These are phyloP conservation scores for Xylariales sp. DNA, from an alignment of 2,329 filamentous ascomycete genomes.

Conservation along the genomic window DNA sequence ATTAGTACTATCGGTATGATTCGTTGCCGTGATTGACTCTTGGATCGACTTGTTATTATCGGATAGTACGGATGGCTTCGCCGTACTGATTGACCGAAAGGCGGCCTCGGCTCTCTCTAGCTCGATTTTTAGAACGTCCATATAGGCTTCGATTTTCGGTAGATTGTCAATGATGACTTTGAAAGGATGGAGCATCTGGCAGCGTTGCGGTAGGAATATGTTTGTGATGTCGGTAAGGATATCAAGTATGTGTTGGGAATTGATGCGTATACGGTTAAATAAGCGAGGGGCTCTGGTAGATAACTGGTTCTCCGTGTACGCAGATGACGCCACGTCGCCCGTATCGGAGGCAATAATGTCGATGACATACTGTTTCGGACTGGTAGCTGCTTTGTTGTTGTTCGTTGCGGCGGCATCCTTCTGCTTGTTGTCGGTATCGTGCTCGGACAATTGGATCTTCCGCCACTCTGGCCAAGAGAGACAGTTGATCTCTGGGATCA, in stretches of 20 bases:
- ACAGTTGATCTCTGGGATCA: slow-evolving; percentile 23
- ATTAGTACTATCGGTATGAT: background rate
- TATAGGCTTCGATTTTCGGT: slow-evolving; percentile 12
- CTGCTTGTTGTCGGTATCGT: slow-evolving; percentile 16
- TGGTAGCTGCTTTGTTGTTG: slow-evolving; percentile 7
- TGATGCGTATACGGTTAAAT: slow-evolving; percentile 32
- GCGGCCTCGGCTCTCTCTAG: background rate
- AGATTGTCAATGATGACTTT: slow-evolving; percentile 35
- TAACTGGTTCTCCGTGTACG: slow-evolving; percentile 14
- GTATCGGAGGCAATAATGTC: slow-evolving; percentile 9
- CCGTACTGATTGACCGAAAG: background rate
- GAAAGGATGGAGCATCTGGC: slow-evolving; percentile 34
- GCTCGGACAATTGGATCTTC: slow-evolving; percentile 27
- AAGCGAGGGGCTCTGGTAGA: slow-evolving; percentile 12
- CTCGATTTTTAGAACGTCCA: slow-evolving; percentile 19
- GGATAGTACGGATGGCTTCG: background rate
- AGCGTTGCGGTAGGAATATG: slow-evolving; percentile 21
- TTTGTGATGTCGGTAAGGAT: slow-evolving; percentile 21
- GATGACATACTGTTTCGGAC: slow-evolving; percentile 3
- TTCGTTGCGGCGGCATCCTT: slow-evolving; percentile 19
- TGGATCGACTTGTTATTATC: background rate
- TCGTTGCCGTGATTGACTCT: background rate
- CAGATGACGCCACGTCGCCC: slow-evolving; percentile 1
- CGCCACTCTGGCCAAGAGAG: slow-evolving; percentile 33
- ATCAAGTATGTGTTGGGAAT: slow-evolving; percentile 30